These are phyloP conservation scores for Teunomyces pallodes DNA, from an alignment of 805 yeast genomes.

Conservation along the genomic window DNA sequence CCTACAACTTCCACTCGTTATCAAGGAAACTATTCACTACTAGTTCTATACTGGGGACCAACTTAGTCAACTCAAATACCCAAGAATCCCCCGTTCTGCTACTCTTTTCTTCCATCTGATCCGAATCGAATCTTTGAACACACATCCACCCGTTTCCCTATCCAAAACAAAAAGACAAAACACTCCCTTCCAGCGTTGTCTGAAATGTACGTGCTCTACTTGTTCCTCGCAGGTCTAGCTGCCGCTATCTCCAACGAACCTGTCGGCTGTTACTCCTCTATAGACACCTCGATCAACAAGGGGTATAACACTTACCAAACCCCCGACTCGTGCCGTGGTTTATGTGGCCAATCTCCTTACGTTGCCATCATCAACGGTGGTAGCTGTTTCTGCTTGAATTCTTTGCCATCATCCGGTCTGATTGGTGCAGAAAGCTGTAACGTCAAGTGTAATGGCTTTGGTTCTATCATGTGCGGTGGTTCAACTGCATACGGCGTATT, in stretches of 20 bases:
- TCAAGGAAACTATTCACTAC: too few species aligned
- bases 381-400: conserved; percentile 37
- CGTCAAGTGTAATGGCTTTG: conserved; percentile 35
- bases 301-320: conserved; percentile 29
- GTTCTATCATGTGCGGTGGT: conserved; percentile 39
- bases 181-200: conserved; percentile 16
- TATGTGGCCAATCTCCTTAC: conserved; percentile 34
- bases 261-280: background rate
- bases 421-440: conserved; percentile 21
- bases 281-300: background rate
- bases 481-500: conserved; percentile 28
- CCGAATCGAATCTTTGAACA: background rate
- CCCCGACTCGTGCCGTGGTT: conserved; percentile 24
- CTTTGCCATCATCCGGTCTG: conserved; percentile 25
- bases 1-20: too few species aligned
- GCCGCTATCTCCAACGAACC: background rate
- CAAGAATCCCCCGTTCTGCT: background rate
- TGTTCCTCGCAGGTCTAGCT: conserved; percentile 6
- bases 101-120: background rate
- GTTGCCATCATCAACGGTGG: conserved; percentile 37
- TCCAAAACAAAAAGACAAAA: too few species aligned
- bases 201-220: conserved; percentile 25
- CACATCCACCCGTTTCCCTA: conserved; percentile 13
- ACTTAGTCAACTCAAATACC: too few species aligned
- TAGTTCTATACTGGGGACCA: too few species aligned